Base-by-base conservation (phyloP, 257 asterid species). In the Phtheirospermum japonicum region DNA sequence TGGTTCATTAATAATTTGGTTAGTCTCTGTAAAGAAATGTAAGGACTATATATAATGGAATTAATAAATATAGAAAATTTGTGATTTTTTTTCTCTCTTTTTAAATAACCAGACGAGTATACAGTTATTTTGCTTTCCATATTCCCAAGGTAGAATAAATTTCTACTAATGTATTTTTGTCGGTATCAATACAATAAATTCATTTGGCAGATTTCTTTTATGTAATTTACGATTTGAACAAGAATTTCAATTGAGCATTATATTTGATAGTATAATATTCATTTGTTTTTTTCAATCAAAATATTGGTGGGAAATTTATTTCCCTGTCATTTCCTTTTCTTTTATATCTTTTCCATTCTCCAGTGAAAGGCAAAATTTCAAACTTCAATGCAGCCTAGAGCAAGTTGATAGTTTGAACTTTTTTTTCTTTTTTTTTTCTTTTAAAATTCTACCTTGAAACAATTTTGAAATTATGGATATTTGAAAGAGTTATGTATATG, bases 191-290 rank as follows among this genome's bases (percentile, higher is more conserved):
- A 18, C 46, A 42, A 46, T 75, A 0, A 75, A 54, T 60, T 11
- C 11, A 1, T 69, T 74, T 64, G 72, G 72, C 60, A 55, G 23
- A 32, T 43, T 66, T 56, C 9, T 16, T 43, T 51, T 64, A 4
- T 74, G 69, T 68, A 68, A 20, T 33, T 56, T 67, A 40, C 71
- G 49, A 73, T 63, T 58, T 30, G n/a, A 69, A 74, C 71, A 64
- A 59, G 0, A 26, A 42, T 36, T 12, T 52, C 43, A 42, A 57
- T 5, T 12, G 18, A 12, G 19, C 42, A 23, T 9, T 36, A 36
- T 36, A 2, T 36, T 36, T 36, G 1, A 36, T 36, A 55, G 2
- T 6, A n/a, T 43, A n/a, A 43, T 32, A 57, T 36, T 36, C 33
- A 39, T 10, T 45, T 69, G 52, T 43, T 43, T 26, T 20, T 2